A percentile compares a stretch with the other conserved stretches of the same genome.
These are phyloP conservation scores for Halophytophthora polymorphica DNA, from an alignment of 352 stramenopile species.

Conservation along the genomic window DNA sequence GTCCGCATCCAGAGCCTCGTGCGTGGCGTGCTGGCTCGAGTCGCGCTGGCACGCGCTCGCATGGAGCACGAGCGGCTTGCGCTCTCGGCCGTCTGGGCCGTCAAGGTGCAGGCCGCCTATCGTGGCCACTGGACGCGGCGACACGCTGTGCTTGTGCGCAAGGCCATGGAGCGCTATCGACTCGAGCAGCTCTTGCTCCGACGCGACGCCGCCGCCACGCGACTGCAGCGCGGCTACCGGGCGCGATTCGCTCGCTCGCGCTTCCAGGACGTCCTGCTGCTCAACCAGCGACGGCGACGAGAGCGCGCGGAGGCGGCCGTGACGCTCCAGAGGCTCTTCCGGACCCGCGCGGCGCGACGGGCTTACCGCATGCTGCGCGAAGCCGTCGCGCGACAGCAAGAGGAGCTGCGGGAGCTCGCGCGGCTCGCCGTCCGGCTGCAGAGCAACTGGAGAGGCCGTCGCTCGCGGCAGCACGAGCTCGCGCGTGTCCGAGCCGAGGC, in stretches of 20 bases:
- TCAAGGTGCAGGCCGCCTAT: conserved; percentile 59
- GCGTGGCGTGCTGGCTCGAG: conserved; percentile 49
- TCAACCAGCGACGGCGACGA: conserved; percentile 52
- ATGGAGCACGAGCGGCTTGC: conserved; percentile 33
- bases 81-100: conserved; percentile 35
- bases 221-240: conserved; percentile 55
- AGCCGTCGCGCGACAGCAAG: conserved; percentile 41
- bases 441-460: conserved; percentile 60
- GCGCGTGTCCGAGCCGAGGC: conserved; percentile 26
- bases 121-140: conserved; percentile 55
- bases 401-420: conserved; percentile 30
- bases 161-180: conserved; percentile 59
- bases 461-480: conserved; percentile 32
- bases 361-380: conserved; percentile 47
- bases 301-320: conserved; percentile 53
- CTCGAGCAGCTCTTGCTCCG: conserved; percentile 43
- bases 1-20: conserved; percentile 59
- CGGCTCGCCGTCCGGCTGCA: conserved; percentile 54
- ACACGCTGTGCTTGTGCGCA: conserved; percentile 50
- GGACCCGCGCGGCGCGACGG: conserved; percentile 47
- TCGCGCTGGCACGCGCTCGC: conserved; percentile 21
- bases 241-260: conserved; percentile 62
- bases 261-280: conserved; percentile 67
- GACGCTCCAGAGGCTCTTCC: conserved; percentile 57
- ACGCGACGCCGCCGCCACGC: conserved; percentile 34